Base-by-base conservation (phyloP, 768 basidiomycete species). In the Mycena polygramma region DNA sequence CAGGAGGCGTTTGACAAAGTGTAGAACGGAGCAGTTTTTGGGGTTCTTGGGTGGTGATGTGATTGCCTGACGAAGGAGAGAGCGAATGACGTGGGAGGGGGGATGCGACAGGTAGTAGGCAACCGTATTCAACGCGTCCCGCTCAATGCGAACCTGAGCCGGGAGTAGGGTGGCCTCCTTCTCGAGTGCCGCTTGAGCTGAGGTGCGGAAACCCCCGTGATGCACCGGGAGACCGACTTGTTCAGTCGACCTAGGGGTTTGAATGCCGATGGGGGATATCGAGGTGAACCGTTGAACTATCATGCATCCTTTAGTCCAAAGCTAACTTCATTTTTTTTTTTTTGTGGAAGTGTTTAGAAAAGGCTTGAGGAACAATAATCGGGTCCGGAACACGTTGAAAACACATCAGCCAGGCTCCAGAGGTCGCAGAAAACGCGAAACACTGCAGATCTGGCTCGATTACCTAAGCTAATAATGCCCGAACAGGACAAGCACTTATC, bases 51-150 rank as follows among this genome's bases (percentile, higher is more conserved):
- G 53, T 6, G 53, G 26, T 19, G 4, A 35, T 6, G 36, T 6
- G 55, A 57, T 57, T 3, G 55, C 55, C 8, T 57, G 36, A 14
- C 19, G 35, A 1, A 39, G 2, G 8, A 57, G 55, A 7, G 55
- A n/a, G 55, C 37, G 36, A 20, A 57, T 57, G 35, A 19, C 20
- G 19, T 57, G 55, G 35, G 55, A 20, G 20, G 35, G 17, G 6
- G 55, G 55, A 2, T 39, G 55, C 8, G 55, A 20, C 19, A 57
- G 55, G 55, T 57, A 57, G 39, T 36, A 57, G 4, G 55, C 55
- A 10, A 57, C n/a, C 2, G 30, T 37, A 35, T 54, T 30, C 30
- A 54, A 30, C 6, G 53, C 53, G 30, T 30, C 19, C 7, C 53
- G 53, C 30, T 54, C 53, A 7, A 54, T 35, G 13, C 53, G 53